Conservation (phyloP, 371 early-diverging fungal genomes). For the Apophysomyces elegans region DNA sequence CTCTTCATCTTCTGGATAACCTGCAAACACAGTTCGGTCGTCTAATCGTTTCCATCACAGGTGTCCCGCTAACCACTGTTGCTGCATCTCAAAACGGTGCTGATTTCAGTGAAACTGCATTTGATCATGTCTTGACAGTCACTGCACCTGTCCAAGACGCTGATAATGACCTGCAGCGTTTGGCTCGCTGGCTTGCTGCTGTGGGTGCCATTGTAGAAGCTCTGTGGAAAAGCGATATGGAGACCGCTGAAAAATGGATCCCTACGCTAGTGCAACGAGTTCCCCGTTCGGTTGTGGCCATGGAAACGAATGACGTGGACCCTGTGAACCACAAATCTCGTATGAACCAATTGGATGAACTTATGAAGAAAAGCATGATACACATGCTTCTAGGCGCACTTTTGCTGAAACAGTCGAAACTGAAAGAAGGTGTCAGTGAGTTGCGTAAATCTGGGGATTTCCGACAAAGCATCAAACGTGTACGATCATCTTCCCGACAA, state of each 20-base stretch:
- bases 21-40: slow-evolving; percentile 31
- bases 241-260: slow-evolving; percentile 26
- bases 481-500: slow-evolving; percentile 8
- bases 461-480: slow-evolving; percentile 12
- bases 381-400: slow-evolving; percentile 36
- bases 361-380: slow-evolving; percentile 30
- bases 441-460: slow-evolving; percentile 28
- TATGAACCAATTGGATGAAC: slow-evolving; percentile 31
- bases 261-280: slow-evolving; percentile 28
- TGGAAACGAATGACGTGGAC: slow-evolving; percentile 12
- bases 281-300: slow-evolving; percentile 29
- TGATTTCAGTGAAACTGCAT: slow-evolving; percentile 8
- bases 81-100: slow-evolving; percentile 11
- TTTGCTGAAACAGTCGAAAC: slow-evolving; percentile 21
- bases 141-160: slow-evolving; percentile 11
- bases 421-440: slow-evolving; percentile 25
- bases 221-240: slow-evolving; percentile 34
- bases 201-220: slow-evolving; percentile 40
- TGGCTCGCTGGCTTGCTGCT: slow-evolving; percentile 43
- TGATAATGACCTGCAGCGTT: slow-evolving; percentile 27
- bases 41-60: slow-evolving; percentile 20
- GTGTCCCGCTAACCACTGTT: not conserved
- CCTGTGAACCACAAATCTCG: slow-evolving; percentile 22
- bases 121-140: slow-evolving; percentile 13
- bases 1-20: slow-evolving; percentile 33